Evolutionary conservation across 1,284 basidiomycete species (phyloP).

Genomic region (Boletellus dicymbophilus): DNA sequence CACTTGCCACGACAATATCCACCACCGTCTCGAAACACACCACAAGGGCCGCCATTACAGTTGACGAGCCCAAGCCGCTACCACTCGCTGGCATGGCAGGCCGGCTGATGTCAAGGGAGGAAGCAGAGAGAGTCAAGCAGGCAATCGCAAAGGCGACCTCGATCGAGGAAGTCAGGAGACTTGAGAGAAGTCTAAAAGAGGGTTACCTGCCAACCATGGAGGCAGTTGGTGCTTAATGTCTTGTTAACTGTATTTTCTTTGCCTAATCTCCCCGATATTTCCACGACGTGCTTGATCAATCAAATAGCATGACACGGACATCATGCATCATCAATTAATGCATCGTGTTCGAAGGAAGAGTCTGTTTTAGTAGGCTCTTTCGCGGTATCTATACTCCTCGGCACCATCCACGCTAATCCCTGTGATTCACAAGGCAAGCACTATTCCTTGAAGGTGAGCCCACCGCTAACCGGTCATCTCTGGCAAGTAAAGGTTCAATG

Average conservation of each 20-base stretch:
- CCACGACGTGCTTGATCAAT: not conserved
- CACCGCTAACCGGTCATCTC: too few species aligned
- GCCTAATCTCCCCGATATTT: conserved; percentile 15
- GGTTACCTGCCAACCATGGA: conserved; percentile 81
- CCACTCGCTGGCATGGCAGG: conserved; percentile 67
- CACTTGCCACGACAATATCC: conserved; percentile 78
- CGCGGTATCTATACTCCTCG: too few species aligned
- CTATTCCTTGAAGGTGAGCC: too few species aligned
- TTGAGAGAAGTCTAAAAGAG: conserved; percentile 88
- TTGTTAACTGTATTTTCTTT: conserved; percentile 28
- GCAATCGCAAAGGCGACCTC: conserved; percentile 91
- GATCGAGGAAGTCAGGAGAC: conserved; percentile 85
- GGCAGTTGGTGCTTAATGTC: conserved; percentile 65
- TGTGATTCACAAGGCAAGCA: too few species aligned
- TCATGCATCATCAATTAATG: not conserved
- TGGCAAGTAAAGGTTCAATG: too few species aligned
- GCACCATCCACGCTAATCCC: too few species aligned
- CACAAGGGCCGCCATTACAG: conserved; percentile 57
- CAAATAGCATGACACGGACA: not conserved
- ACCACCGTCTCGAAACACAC: conserved; percentile 69
- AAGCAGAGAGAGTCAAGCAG: conserved; percentile 86
- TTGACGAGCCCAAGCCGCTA: conserved; percentile 72
- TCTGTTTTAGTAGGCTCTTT: not conserved
- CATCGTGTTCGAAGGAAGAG: not conserved
- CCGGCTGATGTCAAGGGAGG: conserved; percentile 89